Evolutionary conservation across 2,329 filamentous ascomycete species (phyloP), one percentile per base, ranked within the genome.

Genomic region (Colletotrichum karsti): DNA sequence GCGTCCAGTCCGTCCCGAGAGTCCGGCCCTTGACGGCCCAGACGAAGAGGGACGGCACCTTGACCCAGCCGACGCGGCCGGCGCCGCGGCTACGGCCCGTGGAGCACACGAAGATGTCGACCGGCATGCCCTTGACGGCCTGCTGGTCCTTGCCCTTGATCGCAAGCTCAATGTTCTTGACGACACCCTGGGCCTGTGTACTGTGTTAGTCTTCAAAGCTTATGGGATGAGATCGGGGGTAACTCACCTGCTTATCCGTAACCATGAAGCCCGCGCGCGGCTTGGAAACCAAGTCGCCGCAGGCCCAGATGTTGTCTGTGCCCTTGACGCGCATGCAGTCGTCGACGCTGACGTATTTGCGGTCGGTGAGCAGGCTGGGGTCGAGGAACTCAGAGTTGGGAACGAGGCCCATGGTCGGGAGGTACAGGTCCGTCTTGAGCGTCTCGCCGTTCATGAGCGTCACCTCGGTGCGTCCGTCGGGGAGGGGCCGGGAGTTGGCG

Each of bases 251-350:
- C 71, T 86, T 86, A 64, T 87, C 89, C 0, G 88, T 88, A 63
- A 87, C 83, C 77, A 90, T 85, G 73, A 90, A 90, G 1, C 87
- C 87, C 6, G 87, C 83, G 24, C 82, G 79, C 22, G 86, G 85
- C 73, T 82, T 82, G 71, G 81, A 83, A 24, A 88, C 82, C 44
- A 87, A 76, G 62, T 89, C 87, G 24, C 87, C 87, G 3, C 82
- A 80, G 7, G 86, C 86, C 86, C 87, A 89, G 24, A 87, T 80
- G 57, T 81, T 75, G 15, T 80, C 74, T 12, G 78, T 76, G 7
- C 78, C 81, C 69, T 79, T 80, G 37, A 87, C 86, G 37, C 79
- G 80, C 74, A 85, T 82, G 72, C 77, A 82, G 33, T 86, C 84
- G 72, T 90, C 86, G 2, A 87, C 82, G 13, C 80, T 76, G 58